These are phyloP conservation scores for Lachancea fermentati DNA, from an alignment of 805 yeast species.

Conservation along the genomic window DNA sequence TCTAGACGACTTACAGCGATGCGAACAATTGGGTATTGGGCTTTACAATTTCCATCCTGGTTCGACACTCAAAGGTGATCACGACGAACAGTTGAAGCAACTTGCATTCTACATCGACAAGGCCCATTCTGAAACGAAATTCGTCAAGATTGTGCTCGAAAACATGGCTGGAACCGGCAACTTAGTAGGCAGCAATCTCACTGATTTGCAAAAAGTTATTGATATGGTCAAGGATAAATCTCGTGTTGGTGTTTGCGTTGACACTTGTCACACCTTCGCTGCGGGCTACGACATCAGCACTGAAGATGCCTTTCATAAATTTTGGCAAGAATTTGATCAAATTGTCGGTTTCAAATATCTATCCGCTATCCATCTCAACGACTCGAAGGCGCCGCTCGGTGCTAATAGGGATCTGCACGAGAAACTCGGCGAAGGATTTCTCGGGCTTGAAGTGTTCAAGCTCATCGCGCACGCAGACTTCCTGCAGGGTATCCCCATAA, in stretches of 20 bases:
- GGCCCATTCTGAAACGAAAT: constrained; percentile 66
- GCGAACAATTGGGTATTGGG: constrained; percentile 81
- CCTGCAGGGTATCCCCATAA: constrained; percentile 64
- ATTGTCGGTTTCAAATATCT: constrained; percentile 71
- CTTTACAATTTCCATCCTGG: constrained; percentile 93
- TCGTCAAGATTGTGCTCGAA: constrained; percentile 85
- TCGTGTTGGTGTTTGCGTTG: constrained; percentile 93
- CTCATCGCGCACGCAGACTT: constrained; percentile 62
- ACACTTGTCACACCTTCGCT: constrained; percentile 94
- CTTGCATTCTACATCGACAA: constrained; percentile 75
- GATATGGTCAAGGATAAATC: constrained; percentile 70
- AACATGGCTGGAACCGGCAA: constrained; percentile 98
- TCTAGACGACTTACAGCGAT: constrained; percentile 78
- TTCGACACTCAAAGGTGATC: constrained; percentile 71
- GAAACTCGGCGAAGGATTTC: constrained; percentile 78
- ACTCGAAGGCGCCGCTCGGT: constrained; percentile 88
- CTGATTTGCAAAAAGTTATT: constrained; percentile 72
- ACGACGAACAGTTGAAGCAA: constrained; percentile 53
- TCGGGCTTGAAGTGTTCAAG: constrained; percentile 83
- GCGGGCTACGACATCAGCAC: constrained; percentile 89
- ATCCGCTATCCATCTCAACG: constrained; percentile 82
- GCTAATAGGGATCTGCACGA: constrained; percentile 92
- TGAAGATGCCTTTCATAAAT: constrained; percentile 49
- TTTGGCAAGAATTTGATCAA: constrained; percentile 74
- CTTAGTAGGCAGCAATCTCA: constrained; percentile 73